Percentiles rank a stretch among this genome's conserved stretches.
These are phyloP conservation scores for Yarrowia sp. DNA, from an alignment of 805 yeast genomes.

Conservation along the genomic window DNA sequence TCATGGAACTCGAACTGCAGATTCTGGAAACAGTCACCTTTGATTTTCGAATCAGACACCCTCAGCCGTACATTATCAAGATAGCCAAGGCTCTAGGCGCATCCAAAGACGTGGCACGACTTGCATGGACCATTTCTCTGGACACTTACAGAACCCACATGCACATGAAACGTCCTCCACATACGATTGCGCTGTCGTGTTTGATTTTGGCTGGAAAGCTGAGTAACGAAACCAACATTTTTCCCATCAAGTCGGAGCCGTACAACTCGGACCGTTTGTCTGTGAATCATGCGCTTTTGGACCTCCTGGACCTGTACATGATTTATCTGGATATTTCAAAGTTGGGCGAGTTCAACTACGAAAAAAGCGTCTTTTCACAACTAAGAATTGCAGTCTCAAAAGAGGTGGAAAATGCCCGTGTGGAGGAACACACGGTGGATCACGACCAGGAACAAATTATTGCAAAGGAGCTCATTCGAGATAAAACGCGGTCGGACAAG, in stretches of 20 bases:
- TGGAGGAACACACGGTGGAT: slow-evolving; percentile 41
- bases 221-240: slow-evolving; percentile 34
- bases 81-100: slow-evolving; percentile 48
- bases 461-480: slow-evolving; percentile 11
- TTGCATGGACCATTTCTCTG: slow-evolving; percentile 72
- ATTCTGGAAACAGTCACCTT: slow-evolving; percentile 73
- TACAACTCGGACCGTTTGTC: slow-evolving; percentile 31
- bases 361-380: slow-evolving; percentile 4
- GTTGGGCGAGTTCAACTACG: slow-evolving; percentile 39
- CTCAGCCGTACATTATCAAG: slow-evolving; percentile 65
- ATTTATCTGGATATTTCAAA: slow-evolving; percentile 53
- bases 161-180: slow-evolving; percentile 67
- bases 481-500: slow-evolving; percentile 34
- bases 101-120: slow-evolving; percentile 38
- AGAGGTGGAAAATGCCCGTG: slow-evolving; percentile 42
- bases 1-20: slow-evolving; percentile 63
- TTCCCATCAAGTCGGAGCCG: slow-evolving; percentile 36
- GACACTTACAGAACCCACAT: slow-evolving; percentile 71
- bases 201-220: slow-evolving; percentile 58
- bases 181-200: slow-evolving; percentile 67
- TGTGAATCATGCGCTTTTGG: slow-evolving; percentile 51
- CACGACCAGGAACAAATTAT: neutral
- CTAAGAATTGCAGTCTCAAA: slow-evolving; percentile 17
- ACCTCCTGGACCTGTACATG: slow-evolving; percentile 58
- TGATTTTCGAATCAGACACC: slow-evolving; percentile 67